Base-by-base conservation (phyloP, 192 early-diverging fungal genomes). In the Phlyctochytrium arcticum region DNA sequence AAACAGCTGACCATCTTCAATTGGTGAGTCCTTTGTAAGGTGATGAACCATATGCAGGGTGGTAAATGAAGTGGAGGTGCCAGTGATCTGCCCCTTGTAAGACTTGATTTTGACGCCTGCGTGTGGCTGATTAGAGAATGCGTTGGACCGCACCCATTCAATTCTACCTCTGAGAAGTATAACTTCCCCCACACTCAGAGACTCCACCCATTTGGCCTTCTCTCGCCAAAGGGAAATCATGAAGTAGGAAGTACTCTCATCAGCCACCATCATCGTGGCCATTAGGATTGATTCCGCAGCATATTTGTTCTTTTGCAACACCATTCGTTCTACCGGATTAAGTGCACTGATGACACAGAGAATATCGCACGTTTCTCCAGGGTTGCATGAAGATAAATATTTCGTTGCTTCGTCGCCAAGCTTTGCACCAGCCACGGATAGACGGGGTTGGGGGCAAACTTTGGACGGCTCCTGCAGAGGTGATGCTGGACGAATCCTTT, bases 181-280 rank as follows among this genome's bases (percentile, higher is more conserved):
- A 5, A 62, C 31, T 31, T 62, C 60, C 8, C 60, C 60, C 10
- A 31, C 5, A 9, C 34, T 32, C 9, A 62, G 27, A 7, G 19
- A 7, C 0, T 62, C 48, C 24, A 51, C 19, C 44, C 44, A 62
- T 8, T 8, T 0, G 0, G 60, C 23, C 10, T 54, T 17, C 1
- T 21, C 42, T 51, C 60, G 6, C 60, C 60, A 62, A 8, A 62
- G 32, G 24, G 60, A 31, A 21, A 62, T 53, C 8, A 48, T 42
- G 33, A 62, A 62, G 26, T 19, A 62, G 21, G 60, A 26, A 12
- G 34, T 32, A 0, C 30, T 51, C 6, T 3, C 17, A 33, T 62
- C 60, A n/a, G 39, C 44, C 8, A 62, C 60, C 3, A 51, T 17
- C 1, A 62, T 0, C 15, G 60, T 51, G 48, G 48, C 48, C 46